Evolutionary conservation across 2,329 filamentous ascomycete genomes (phyloP), one percentile per base, ranked within the genome.

Genomic region (Ophiostoma quercus): DNA sequence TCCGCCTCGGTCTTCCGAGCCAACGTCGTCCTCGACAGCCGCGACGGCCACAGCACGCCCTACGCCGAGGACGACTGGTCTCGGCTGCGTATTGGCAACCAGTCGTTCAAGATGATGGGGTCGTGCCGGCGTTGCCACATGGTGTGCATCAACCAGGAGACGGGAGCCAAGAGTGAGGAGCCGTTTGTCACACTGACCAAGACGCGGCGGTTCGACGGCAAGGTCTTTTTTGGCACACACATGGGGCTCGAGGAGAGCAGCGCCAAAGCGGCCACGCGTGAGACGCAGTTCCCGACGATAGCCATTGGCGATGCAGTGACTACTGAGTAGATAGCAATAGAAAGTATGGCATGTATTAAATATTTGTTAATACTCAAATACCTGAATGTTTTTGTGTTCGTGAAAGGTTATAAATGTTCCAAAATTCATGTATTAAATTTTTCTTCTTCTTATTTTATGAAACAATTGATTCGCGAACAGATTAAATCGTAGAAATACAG

Each of bases 71-170:
- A 98, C 74, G 78, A 81, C 6, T 98, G 94, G 94, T 82, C 81
- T 14, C 83, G 79, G 19, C 75, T 97, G 57, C 82, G 80, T 9
- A 90, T 97, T 70, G 91, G 90, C 1, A 74, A 78, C 1, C 84
- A 89, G 71, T n/a, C 66, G 0, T 91, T 92, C 75, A 83, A 90
- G 72, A 87, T 96, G 75, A 80, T 98, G 4, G 94, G 94, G 0
- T 87, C 91, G 2, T 99, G 95, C 76, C 87, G 92, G 71, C 84
- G 95, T 71, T 99, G 95, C 75, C 93, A 97, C 78, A 98, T 99
- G 94, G 90, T 99, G 11, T 97, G 94, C 77, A 87, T 98, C 65
- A 89, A 99, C 76, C 95, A 97, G 78, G 82, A 88, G 66, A 97
- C 90, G 14, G 93, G 88, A 0, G 84, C 88, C 73, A 91, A 88